Base-by-base conservation (phyloP, 495 filamentous ascomycete species). In the Paragyromitra xinjiangensis region DNA sequence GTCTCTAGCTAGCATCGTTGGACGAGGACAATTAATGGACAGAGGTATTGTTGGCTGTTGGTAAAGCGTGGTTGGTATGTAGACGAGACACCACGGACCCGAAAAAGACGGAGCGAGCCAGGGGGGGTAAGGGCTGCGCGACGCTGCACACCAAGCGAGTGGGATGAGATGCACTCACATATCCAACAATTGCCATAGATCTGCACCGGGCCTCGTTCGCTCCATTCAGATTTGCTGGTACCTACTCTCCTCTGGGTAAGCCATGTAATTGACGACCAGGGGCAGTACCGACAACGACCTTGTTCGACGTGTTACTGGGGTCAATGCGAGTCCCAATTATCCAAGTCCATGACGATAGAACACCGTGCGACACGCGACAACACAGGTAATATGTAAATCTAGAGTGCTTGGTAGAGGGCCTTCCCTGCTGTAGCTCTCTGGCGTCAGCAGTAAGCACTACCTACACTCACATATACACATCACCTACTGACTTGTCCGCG, bases 141-240 rank as follows among this genome's bases (percentile, higher is more conserved):
- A 75, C 58, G 39, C 73, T 76, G 71, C 73, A 70, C 64, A 76
- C 72, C 76, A 78, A 78, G 76, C 77, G 77, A 79, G 77, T 77
- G 73, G 73, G 53, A 71, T 78, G 77, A 79, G 77, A 79, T 79
- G 77, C 77, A 77, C 77, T 64, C 77, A 79, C 73, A 79, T 70
- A 79, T 79, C 77, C 77, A 79, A 79, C 74, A 79, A 78, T 78
- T 79, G 75, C 42, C 50, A 65, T 78, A 78, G 77, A 79, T 79
- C 77, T 79, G 77, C 77, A 50, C 76, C 73, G 62, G 76, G 76
- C 76, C 64, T 77, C 39, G 70, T 59, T 78, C 65, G 61, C 76
- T 42, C 65, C 48, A 67, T 65, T 39, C 62, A 72, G 69, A 79
- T 78, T 78, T 78, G 62, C 76, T 78, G 64, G 76, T 78, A 79